Evolutionary conservation across 768 basidiomycete species (phyloP).

Genomic region (Trametes meyenii): DNA sequence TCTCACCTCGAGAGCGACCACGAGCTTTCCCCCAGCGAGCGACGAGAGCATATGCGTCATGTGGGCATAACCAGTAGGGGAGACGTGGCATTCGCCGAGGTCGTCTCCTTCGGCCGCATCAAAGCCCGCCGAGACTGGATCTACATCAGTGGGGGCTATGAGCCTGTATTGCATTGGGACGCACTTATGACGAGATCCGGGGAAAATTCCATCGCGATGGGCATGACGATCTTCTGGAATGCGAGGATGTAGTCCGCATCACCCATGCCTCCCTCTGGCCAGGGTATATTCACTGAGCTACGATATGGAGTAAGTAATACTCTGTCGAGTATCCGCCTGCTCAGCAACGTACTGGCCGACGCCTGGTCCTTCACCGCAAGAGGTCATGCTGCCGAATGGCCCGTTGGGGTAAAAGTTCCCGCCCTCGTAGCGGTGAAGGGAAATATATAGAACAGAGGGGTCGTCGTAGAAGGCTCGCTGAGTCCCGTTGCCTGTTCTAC

Average conservation of each 20-base stretch:
- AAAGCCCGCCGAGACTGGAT: conserved; percentile 92
- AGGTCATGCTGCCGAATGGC: conserved; percentile 84
- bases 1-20: conserved; percentile 90
- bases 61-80: conserved; percentile 92
- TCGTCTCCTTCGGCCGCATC: conserved; percentile 95
- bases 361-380: conserved; percentile 83
- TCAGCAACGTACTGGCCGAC: conserved; percentile 71
- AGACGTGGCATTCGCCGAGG: conserved; percentile 88
- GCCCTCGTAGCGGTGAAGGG: conserved; percentile 91
- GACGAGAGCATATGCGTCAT: conserved; percentile 98
- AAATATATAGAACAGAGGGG: conserved; percentile 89
- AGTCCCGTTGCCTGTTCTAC: conserved; percentile 83
- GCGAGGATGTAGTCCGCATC: conserved; percentile 97
- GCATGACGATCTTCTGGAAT: conserved; percentile 95
- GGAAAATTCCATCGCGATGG: conserved; percentile 94
- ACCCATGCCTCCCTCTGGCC: conserved; percentile 85
- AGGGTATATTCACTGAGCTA: conserved; percentile 95
- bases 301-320: conserved; percentile 2
- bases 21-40: conserved; percentile 84
- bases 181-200: conserved; percentile 95
- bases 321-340: background rate
- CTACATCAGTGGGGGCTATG: background rate
- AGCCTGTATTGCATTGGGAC: conserved; percentile 32
- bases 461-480: conserved; percentile 96
- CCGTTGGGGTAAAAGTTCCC: conserved; percentile 94